Evolutionary conservation across 352 stramenopile genomes (phyloP), one percentile per base, ranked within the genome.

Genomic region (Pythium apleroticum): DNA sequence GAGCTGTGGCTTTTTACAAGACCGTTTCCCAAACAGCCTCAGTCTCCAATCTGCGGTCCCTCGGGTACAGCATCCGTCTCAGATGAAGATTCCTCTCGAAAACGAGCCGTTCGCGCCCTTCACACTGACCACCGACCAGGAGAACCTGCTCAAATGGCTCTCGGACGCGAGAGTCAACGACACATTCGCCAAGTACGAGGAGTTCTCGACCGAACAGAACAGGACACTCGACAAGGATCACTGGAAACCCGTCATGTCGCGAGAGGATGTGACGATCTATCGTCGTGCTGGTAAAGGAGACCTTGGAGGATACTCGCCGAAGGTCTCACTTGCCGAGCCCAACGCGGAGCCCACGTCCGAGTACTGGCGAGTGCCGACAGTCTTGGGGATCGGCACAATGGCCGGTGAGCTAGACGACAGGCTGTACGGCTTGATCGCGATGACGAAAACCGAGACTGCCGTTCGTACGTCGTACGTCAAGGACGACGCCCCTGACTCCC

Each of bases 71-170:
- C n/a, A n/a, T n/a, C n/a, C n/a, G n/a, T n/a, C n/a, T n/a, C n/a
- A n/a, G 17, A 88, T 86, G 77, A 86, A 81, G 74, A 78, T 82
- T 56, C 75, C 77, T 58, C 20, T 84, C 39, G 69, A 75, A 54
- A 74, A 79, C 60, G 81, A 77, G 46, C 54, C 78, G 30, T 86
- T 89, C 57, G 68, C 76, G 35, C 70, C 77, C n/a, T 52, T 89
- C 25, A 70, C 77, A 58, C 72, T 86, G 4, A 72, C 69, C 28
- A 24, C 3, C 11, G 37, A 46, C 20, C 35, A 66, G 27, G 39
- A 60, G 15, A 10, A 59, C 9, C n/a, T 64, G 50, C 35, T 58
- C 24, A 53, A 76, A 10, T 46, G 28, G 49, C 27, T 41, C 14
- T 31, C 41, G 52, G 30, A 57, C 28, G 45, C 30, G 28, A 45